These are phyloP conservation scores for Phialophora expanda DNA, from an alignment of 2,329 filamentous ascomycete genomes.

Conservation along the genomic window DNA sequence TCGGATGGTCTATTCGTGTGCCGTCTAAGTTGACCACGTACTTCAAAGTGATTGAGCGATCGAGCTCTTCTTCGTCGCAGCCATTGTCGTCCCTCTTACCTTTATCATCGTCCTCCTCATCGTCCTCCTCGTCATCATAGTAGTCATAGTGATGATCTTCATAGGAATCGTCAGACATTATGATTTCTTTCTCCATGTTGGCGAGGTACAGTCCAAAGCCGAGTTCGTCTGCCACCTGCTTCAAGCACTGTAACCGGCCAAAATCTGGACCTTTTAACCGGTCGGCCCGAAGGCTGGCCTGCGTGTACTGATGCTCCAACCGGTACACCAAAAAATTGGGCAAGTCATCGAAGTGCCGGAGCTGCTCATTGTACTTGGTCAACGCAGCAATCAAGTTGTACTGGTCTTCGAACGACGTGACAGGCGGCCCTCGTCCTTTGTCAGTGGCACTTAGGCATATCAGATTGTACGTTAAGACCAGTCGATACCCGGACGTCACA, in stretches of 20 bases:
- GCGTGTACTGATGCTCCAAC: constrained; percentile 40
- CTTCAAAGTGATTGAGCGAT: constrained; percentile 5
- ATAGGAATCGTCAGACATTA: constrained; percentile 37
- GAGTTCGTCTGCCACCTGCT: constrained; percentile 32
- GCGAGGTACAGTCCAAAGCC: constrained; percentile 40
- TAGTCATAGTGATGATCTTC: constrained; percentile 4
- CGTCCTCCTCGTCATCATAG: not conserved
- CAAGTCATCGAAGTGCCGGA: constrained; percentile 7
- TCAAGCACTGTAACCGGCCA: constrained; percentile 29
- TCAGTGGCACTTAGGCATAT: constrained; percentile 40
- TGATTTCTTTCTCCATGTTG: constrained; percentile 36
- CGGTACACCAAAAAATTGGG: constrained; percentile 36
- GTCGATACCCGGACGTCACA: constrained; percentile 55
- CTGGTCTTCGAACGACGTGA: not conserved
- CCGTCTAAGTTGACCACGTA: constrained; percentile 21
- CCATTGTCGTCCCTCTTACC: not conserved
- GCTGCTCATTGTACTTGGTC: constrained; percentile 5
- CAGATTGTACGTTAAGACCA: constrained; percentile 62
- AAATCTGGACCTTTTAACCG: constrained; percentile 40
- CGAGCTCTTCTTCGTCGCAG: constrained; percentile 4
- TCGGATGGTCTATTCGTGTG: constrained; percentile 13
- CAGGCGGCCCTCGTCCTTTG: not conserved
- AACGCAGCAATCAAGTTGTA: constrained; percentile 5
- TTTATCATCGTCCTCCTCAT: no score
- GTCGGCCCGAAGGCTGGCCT: constrained; percentile 36